phyloP scores from a whole-genome alignment of 2,329 filamentous ascomycete species.

The Teratosphaeria pseudoeucalypti region DNA sequence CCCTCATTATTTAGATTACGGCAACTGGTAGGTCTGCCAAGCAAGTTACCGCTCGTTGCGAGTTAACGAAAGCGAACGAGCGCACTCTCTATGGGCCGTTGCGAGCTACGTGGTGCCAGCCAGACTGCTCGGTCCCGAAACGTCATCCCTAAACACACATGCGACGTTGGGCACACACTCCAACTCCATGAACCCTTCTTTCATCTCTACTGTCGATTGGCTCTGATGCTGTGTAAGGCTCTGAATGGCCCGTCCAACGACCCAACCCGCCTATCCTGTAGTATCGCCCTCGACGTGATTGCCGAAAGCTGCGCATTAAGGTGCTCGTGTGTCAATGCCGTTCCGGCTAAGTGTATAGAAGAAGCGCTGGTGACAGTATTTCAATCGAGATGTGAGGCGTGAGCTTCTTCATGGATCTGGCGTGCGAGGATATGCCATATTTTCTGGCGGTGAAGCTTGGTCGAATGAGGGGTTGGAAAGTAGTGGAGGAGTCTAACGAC shows the following conservation, averaged over 20 bases:
- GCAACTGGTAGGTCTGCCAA: neutral
- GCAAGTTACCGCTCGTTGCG: neutral
- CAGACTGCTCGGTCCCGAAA: neutral
- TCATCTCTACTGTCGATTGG: neutral
- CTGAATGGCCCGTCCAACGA: no score
- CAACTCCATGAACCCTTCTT: neutral
- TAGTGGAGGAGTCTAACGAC: conserved; percentile 55
- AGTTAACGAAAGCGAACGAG: neutral
- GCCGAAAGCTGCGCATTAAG: no score
- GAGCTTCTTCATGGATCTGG: conserved; percentile 44
- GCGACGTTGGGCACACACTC: neutral
- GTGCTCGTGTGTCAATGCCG: no score
- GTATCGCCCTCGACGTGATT: no score
- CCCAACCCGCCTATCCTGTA: neutral
- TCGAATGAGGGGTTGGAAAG: conserved; percentile 60
- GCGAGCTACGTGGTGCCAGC: neutral
- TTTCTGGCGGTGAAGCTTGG: conserved; percentile 39
- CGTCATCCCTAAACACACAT: neutral
- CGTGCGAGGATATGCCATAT: conserved; percentile 40
- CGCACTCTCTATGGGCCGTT: neutral
- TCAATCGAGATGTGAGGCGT: neutral
- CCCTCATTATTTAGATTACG: neutral
- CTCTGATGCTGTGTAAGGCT: neutral
- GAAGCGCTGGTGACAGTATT: neutral
- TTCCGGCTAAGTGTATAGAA: neutral